These are phyloP conservation scores for Aspergillus oerlinghausenensis DNA, from an alignment of 2,329 filamentous ascomycete species.

Conservation along the genomic window DNA sequence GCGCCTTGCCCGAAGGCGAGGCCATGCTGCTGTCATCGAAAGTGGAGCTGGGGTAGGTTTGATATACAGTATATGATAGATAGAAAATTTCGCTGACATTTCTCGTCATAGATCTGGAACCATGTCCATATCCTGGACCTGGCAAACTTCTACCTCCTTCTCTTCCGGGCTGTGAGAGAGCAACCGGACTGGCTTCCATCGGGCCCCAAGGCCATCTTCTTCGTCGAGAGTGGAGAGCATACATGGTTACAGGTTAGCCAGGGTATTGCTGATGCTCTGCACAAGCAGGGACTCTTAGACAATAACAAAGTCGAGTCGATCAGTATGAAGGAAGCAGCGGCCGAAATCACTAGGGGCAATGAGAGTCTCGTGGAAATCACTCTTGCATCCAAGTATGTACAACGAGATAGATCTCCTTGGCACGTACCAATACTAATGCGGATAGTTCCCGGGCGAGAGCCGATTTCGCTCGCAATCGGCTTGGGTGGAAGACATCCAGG, in stretches of 20 bases:
- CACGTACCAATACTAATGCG: not conserved
- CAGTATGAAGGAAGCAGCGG: not conserved
- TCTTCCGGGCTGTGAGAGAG: slow-evolving; percentile 34
- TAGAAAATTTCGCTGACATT: not conserved
- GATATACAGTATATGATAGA: not conserved
- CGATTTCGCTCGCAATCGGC: not conserved
- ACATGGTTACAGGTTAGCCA: slow-evolving; percentile 28
- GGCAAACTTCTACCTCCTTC: slow-evolving; percentile 37
- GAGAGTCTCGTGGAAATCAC: not conserved
- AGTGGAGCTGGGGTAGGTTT: slow-evolving; percentile 26
- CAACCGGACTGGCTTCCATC: not conserved
- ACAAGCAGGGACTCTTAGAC: not conserved
- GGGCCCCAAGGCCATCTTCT: slow-evolving; percentile 26
- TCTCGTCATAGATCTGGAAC: slow-evolving; percentile 27
- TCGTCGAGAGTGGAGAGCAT: slow-evolving; percentile 38
- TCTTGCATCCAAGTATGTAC: not conserved
- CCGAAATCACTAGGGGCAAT: not conserved
- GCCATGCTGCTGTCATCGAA: slow-evolving; percentile 32
- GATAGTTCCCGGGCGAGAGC: not conserved
- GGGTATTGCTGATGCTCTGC: not conserved
- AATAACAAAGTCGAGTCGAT: not conserved
- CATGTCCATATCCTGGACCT: slow-evolving; percentile 46
- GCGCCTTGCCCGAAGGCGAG: slow-evolving; percentile 25
- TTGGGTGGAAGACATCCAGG: not conserved
- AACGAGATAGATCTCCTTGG: not conserved